Evolutionary conservation across 331 rosid species (phyloP).

Genomic region (Saraca asoca): DNA sequence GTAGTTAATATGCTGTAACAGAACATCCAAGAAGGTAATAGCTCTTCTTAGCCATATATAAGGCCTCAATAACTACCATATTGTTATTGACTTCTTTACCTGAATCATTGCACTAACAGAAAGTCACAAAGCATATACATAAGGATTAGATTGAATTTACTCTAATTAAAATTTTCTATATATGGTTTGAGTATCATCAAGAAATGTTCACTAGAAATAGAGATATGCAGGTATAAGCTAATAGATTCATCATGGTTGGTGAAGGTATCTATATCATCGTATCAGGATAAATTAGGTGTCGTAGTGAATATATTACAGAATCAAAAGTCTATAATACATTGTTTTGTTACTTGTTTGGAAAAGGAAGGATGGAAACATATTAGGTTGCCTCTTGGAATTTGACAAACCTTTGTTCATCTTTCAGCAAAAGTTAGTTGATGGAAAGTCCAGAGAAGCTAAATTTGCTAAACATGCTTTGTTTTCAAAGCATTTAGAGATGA

Average conservation of each 20-base stretch:
- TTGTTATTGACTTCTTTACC: too few relatives aligned
- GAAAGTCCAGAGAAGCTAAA: slow-evolving; percentile 53
- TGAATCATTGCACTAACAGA: too few relatives aligned
- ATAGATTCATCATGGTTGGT: too few relatives aligned
- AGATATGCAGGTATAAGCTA: neutral
- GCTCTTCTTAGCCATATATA: too few relatives aligned
- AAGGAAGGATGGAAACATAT: slow-evolving; percentile 10
- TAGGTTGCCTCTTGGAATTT: slow-evolving; percentile 21
- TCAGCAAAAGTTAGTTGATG: slow-evolving; percentile 68
- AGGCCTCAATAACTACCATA: too few relatives aligned
- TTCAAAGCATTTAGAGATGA: slow-evolving; percentile 91
- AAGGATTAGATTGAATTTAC: too few relatives aligned
- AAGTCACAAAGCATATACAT: too few relatives aligned
- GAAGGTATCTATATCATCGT: neutral
- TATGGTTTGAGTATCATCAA: neutral
- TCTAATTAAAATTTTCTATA: neutral
- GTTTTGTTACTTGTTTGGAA: neutral
- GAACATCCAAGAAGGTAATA: too few relatives aligned
- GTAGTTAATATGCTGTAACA: too few relatives aligned
- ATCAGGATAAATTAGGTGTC: neutral
- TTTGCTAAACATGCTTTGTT: slow-evolving; percentile 76
- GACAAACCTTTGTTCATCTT: slow-evolving; percentile 29
- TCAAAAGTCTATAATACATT: neutral
- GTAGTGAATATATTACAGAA: neutral
- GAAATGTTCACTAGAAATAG: neutral